Conservation (phyloP, 495 filamentous ascomycete species). For the Haplographium delicatum region DNA sequence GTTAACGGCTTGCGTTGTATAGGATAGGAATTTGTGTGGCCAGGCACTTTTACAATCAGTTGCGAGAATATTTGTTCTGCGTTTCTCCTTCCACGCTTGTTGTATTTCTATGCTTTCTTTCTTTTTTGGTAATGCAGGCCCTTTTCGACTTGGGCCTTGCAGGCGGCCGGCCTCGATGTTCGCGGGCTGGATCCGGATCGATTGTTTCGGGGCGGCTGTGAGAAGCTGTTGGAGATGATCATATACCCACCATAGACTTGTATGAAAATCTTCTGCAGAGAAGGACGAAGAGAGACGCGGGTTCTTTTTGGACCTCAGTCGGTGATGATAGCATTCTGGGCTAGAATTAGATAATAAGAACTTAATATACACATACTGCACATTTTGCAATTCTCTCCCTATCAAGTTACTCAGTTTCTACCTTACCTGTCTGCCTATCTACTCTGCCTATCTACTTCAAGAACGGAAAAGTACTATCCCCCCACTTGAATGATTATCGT, state of each 20-base stretch:
- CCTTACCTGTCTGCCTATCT: too few species aligned
- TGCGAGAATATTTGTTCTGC: not conserved
- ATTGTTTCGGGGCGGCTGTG: not conserved
- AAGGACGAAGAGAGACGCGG: slow-evolving; percentile 10
- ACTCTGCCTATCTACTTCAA: too few species aligned
- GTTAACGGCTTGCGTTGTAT: slow-evolving; percentile 18
- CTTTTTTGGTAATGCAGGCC: slow-evolving; percentile 1
- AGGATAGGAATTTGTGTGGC: slow-evolving; percentile 15
- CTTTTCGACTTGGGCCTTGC: not conserved
- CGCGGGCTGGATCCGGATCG: slow-evolving; percentile 18
- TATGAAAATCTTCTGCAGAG: slow-evolving; percentile 24
- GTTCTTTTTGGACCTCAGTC: not conserved
- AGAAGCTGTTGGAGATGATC: slow-evolving; percentile 7
- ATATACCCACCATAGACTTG: slow-evolving; percentile 21
- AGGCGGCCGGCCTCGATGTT: slow-evolving; percentile 9
- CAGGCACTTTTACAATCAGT: not conserved
- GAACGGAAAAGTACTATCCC: too few species aligned
- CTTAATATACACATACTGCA: too few species aligned
- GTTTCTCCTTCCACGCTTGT: slow-evolving; percentile 1
- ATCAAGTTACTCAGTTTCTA: too few species aligned
- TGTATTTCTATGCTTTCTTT: slow-evolving; percentile 1
- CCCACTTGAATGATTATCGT: too few species aligned
- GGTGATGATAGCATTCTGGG: slow-evolving; percentile 1
- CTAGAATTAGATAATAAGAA: slow-evolving; percentile 8
- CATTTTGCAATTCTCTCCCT: too few species aligned